Evolutionary conservation across 257 asterid genomes (phyloP), one percentile per base, ranked within the genome.

Genomic region (Thymus mandschuricus): DNA sequence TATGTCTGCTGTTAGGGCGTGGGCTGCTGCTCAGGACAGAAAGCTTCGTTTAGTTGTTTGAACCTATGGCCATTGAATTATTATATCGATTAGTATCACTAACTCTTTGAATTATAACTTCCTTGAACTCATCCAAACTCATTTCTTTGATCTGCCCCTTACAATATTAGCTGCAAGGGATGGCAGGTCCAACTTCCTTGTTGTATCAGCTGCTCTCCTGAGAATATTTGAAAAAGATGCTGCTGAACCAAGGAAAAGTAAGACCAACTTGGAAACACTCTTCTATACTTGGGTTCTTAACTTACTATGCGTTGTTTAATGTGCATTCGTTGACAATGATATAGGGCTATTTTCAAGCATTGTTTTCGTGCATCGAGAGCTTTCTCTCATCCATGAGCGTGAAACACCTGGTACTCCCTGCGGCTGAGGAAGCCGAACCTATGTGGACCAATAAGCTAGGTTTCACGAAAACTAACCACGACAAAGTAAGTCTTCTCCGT

Each of bases 191-290:
- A 43, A 33, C 50, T 56, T 21, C 52, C 84, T 89, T 49, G 96
- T 95, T 48, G 95, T 89, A 69, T 95, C 99, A 33, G 99, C 99
- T 78, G 97, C 92, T 74, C 98, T 95, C 85, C 78, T 95, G 74
- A 84, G 99, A 85, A 81, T 92, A 60, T 89, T 91, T 75, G 99
- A 98, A 59, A 79, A 58, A 72, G 97, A 92, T 79, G 94, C 81
- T 82, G 99, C 99, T 62, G 99, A 95, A 83, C 96, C 99, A 92
- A 81, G 98, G 99, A 79, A 95, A 88, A 79, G 99, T 94, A 85
- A 89, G 89, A n/a, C 59, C n/a, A 38, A 45, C 38, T 51, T n/a
- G n/a, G n/a, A n/a, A n/a, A n/a, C n/a, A n/a, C n/a, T n/a, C n/a
- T n/a, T n/a, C 28, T 33, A 8, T 40, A 45, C 72, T 59, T 51